Evolutionary conservation across 768 basidiomycete species (phyloP), one percentile per base, ranked within the genome.

Genomic region (Xerocomellus chrysenteron): DNA sequence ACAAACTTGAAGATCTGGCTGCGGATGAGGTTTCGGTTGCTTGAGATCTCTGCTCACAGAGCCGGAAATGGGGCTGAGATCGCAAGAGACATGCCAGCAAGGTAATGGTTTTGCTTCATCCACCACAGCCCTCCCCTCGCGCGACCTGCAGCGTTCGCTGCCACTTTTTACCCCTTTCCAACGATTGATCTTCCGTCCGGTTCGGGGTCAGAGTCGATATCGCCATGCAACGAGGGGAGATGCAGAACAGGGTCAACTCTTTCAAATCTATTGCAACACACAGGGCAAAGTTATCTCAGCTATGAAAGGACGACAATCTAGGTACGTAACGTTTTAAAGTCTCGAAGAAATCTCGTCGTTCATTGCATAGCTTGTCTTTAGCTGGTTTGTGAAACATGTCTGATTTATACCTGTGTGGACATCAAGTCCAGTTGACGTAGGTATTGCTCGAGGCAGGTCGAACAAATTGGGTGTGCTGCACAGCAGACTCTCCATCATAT

Each of bases 391-490:
- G 65, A 70, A 43, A 65, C 64, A 62, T 65, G 36, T 26, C 48
- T 52, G 56, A 55, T 70, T 65, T 72, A 72, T 70, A 70, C 47
- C 58, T 21, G 58, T 54, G 50, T 61, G 60, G 54, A 19, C 9
- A 52, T 43, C 39, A 53, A 52, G 53, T 49, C 24, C 47, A 50
- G 17, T 26, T 51, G 47, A 56, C 45, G 40, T 48, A 43, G 47
- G 7, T 30, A 40, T 37, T 10, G 32, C 30, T 53, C 50, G 40
- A 28, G 30, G 24, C 19, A 52, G 21, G 44, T 41, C 57, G 17
- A 42, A 39, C 13, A 49, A 54, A 54, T 16, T 24, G 42, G 24
- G 26, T 24, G 26, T 24, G 50, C 56, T 44, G 35, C 49, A 21
- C 21, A 21, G 21, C 21, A 21, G 21, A 21, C 21, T 36, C 33